These are phyloP conservation scores for Cladosporium sp. DNA, from an alignment of 2,329 filamentous ascomycete species.

Conservation along the genomic window DNA sequence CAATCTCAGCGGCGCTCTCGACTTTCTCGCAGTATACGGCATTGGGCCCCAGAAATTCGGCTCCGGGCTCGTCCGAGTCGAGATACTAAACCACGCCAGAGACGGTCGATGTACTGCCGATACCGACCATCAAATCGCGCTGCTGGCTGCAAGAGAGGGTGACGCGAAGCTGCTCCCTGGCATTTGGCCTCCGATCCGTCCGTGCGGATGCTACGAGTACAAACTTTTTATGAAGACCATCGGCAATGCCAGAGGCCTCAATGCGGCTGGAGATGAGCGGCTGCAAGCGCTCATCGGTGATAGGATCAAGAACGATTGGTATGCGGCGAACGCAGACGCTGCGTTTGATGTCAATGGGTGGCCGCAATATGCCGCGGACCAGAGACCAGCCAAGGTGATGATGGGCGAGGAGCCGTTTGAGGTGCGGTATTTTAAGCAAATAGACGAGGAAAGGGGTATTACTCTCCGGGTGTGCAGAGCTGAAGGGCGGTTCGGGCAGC, in stretches of 20 bases:
- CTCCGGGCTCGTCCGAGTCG: neutral
- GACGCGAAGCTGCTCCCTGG: neutral
- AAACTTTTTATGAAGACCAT: neutral
- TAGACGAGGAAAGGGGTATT: neutral
- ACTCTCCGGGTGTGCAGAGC: neutral
- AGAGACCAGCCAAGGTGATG: neutral
- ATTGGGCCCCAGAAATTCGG: neutral
- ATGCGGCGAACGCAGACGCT: neutral
- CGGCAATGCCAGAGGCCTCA: neutral
- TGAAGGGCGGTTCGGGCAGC: neutral
- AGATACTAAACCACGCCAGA: neutral
- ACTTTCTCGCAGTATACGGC: neutral
- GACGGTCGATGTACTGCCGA: neutral
- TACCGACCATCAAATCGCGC: neutral
- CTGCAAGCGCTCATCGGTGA: neutral
- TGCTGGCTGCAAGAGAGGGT: neutral
- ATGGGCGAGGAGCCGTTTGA: neutral
- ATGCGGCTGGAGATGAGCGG: neutral
- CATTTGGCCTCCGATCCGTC: neutral
- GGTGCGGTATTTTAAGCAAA: neutral
- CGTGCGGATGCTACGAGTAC: slow-evolving; percentile 2
- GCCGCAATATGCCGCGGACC: neutral
- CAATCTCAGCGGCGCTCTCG: neutral
- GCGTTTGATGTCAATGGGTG: neutral
- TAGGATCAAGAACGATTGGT: neutral